Percentiles rank a stretch among this genome's conserved stretches.
Conservation (phyloP, 208 protist species). For the Tritrichomonas musculus region DNA sequence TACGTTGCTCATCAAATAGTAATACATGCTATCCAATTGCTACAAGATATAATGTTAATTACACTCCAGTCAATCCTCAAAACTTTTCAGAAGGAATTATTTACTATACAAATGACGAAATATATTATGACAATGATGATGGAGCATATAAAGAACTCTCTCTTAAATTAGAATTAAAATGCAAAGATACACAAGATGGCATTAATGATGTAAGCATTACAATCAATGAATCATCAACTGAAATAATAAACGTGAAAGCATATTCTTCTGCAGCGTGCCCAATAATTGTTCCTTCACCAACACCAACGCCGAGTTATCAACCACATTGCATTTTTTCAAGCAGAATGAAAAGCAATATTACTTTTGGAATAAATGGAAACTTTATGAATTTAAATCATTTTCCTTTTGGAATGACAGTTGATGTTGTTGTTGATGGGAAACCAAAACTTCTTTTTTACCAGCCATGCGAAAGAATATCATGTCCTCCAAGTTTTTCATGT, state of each 20-base stretch:
- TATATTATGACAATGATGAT: too few species aligned
- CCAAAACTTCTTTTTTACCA: not conserved
- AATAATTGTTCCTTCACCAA: not conserved
- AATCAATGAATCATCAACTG: too few species aligned
- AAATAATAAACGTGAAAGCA: too few species aligned
- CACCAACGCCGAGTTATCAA: not conserved
- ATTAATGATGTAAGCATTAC: too few species aligned
- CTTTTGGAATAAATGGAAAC: not conserved
- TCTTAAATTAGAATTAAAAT: too few species aligned
- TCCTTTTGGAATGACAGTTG: not conserved
- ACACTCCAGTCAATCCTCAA: not conserved
- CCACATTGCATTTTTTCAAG: not conserved
- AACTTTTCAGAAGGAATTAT: not conserved
- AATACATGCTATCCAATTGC: not conserved
- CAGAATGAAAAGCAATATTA: not conserved
- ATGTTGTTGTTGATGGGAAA: not conserved
- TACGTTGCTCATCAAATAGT: not conserved
- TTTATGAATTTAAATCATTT: not conserved
- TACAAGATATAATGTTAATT: not conserved
- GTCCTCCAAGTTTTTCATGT: not conserved
- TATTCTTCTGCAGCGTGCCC: not conserved
- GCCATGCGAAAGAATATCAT: not conserved
- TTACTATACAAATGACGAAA: too few species aligned
- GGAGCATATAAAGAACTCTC: too few species aligned
- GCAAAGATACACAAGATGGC: too few species aligned